These are phyloP conservation scores for Dactylis glomerata DNA, from an alignment of 176 grass and related monocot species.

Conservation along the genomic window DNA sequence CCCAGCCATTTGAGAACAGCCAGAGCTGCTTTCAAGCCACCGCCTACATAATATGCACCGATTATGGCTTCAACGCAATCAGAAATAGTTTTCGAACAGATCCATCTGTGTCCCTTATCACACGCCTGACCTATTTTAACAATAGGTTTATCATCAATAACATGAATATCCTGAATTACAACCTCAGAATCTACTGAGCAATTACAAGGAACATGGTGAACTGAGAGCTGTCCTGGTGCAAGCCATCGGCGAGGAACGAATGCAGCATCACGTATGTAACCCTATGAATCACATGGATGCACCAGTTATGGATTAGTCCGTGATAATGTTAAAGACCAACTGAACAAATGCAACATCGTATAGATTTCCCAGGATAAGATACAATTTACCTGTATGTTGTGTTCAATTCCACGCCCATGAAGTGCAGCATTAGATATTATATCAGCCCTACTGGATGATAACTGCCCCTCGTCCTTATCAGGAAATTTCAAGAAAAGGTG, in stretches of 20 bases:
- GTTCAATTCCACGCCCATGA: constrained; percentile 60
- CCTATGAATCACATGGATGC: constrained; percentile 40
- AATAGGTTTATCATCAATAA: neutral
- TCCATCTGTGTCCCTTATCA: constrained; percentile 88
- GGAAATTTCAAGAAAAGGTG: constrained; percentile 69
- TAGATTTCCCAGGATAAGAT: constrained; percentile 3
- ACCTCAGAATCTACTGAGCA: constrained; percentile 42
- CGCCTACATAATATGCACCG: constrained; percentile 82
- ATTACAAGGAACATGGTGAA: constrained; percentile 54
- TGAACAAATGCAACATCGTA: constrained; percentile 9
- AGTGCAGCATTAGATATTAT: constrained; percentile 81
- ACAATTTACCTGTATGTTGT: constrained; percentile 64
- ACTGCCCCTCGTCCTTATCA: constrained; percentile 65
- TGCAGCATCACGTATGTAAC: constrained; percentile 83
- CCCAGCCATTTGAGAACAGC: constrained; percentile 83
- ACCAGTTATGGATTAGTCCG: constrained; percentile 24
- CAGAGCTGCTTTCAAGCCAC: constrained; percentile 64
- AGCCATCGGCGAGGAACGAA: constrained; percentile 87
- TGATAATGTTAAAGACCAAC: neutral
- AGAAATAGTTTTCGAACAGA: constrained; percentile 94
- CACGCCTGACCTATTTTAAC: constrained; percentile 67
- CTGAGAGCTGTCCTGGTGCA: constrained; percentile 77
- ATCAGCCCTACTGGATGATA: constrained; percentile 54
- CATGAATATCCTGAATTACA: constrained; percentile 39
- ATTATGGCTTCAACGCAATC: constrained; percentile 91